A percentile compares a stretch with the other conserved stretches of the same genome.
Evolutionary conservation across 805 yeast genomes (phyloP).

Genomic region (Starmerella khaoyaiensis): DNA sequence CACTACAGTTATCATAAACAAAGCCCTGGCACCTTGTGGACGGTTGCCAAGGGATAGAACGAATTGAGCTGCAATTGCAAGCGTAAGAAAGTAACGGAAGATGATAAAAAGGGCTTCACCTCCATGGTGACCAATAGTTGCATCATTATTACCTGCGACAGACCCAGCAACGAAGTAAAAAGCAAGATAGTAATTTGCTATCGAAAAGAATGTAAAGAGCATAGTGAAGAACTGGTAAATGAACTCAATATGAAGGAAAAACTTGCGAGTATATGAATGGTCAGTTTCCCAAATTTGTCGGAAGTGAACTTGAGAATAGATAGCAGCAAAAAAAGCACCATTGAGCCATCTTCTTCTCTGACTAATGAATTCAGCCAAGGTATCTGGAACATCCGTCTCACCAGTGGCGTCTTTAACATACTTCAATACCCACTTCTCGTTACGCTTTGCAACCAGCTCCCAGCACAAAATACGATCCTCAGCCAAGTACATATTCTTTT

Average conservation of each 20-base stretch:
- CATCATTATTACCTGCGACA: conserved; percentile 37
- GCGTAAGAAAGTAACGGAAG: conserved; percentile 71
- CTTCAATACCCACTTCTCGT: conserved; percentile 76
- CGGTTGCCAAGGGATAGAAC: conserved; percentile 92
- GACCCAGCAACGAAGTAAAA: conserved; percentile 90
- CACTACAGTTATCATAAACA: conserved; percentile 61
- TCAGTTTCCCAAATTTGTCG: conserved; percentile 77
- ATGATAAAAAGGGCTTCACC: conserved; percentile 76
- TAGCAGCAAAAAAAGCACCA: conserved; percentile 95
- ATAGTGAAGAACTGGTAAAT: conserved; percentile 71
- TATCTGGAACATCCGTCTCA: conserved; percentile 93
- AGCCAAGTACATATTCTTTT: conserved; percentile 93
- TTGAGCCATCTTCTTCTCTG: conserved; percentile 98
- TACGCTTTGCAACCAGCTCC: conserved; percentile 81
- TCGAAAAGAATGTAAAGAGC: conserved; percentile 80
- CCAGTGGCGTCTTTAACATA: conserved; percentile 89
- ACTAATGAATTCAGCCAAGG: conserved; percentile 83
- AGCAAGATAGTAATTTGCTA: conserved; percentile 82
- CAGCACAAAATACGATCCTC: conserved; percentile 94
- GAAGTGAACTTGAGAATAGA: conserved; percentile 77
- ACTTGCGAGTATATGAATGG: conserved; percentile 68
- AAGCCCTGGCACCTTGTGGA: conserved; percentile 84
- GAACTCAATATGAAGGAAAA: conserved; percentile 76
- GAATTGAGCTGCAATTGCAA: conserved; percentile 75
- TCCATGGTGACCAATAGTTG: conserved; percentile 39